These are phyloP conservation scores for Umbelopsis vinacea DNA, from an alignment of 192 early-diverging fungal genomes.

Conservation along the genomic window DNA sequence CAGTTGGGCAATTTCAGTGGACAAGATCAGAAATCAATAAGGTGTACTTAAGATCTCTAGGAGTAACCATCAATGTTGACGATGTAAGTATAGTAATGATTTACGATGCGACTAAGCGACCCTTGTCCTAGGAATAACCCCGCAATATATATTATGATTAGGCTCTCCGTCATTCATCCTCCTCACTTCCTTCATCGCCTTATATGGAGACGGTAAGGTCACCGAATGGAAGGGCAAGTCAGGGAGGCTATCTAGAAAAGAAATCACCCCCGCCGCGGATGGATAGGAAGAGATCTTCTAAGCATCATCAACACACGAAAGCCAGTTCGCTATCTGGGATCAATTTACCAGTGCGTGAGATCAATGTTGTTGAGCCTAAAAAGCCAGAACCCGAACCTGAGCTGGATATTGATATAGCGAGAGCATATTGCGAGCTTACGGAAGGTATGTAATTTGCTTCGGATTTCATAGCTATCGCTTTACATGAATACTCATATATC, in stretches of 20 bases:
- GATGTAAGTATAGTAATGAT: constrained; percentile 21
- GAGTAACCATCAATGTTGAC: constrained; percentile 39
- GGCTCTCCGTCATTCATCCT: constrained; percentile 1
- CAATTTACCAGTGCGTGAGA: not conserved
- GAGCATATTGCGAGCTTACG: constrained; percentile 45
- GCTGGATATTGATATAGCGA: constrained; percentile 46
- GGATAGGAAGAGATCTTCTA: constrained; percentile 6
- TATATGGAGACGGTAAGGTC: not conserved
- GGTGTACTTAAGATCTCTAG: constrained; percentile 39
- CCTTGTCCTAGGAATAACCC: no score
- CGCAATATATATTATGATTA: not conserved
- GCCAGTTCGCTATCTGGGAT: constrained; percentile 6
- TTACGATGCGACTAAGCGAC: not conserved
- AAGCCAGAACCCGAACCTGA: constrained; percentile 35
- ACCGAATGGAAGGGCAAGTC: not conserved
- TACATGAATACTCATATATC: not conserved
- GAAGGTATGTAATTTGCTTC: constrained; percentile 28
- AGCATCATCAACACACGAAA: constrained; percentile 5
- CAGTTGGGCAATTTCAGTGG: constrained; percentile 50
- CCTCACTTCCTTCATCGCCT: not conserved
- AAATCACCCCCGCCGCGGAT: not conserved
- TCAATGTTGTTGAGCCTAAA: not conserved
- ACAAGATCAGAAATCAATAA: constrained; percentile 40
- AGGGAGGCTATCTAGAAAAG: not conserved
- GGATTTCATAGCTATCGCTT: not conserved